A percentile compares a stretch with the other conserved stretches of the same genome.
phyloP scores from a whole-genome alignment of 352 stramenopile genomes.

The Phytophthora constricta region DNA sequence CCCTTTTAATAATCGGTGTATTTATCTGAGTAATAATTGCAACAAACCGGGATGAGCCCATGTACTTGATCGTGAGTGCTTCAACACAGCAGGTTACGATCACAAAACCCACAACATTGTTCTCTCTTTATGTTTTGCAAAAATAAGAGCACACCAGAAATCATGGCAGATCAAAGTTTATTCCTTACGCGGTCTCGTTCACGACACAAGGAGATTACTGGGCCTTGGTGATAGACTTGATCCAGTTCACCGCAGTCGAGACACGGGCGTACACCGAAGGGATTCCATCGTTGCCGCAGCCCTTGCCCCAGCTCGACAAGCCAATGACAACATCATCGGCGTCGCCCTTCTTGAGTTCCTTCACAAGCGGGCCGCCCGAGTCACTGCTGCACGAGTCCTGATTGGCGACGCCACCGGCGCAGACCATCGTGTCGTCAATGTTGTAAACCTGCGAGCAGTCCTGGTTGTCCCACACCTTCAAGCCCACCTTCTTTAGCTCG shows the following conservation, averaged over 20 bases:
- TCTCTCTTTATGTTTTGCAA: too few species aligned
- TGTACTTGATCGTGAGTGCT: too few species aligned
- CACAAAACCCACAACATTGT: too few species aligned
- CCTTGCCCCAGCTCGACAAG: slow-evolving; percentile 52
- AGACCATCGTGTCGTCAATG: slow-evolving; percentile 46
- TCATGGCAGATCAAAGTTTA: too few species aligned
- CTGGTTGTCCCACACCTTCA: slow-evolving; percentile 33
- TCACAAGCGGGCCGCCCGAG: slow-evolving; percentile 48
- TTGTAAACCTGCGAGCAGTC: slow-evolving; percentile 27
- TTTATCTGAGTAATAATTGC: too few species aligned
- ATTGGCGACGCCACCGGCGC: slow-evolving; percentile 33
- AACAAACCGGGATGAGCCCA: too few species aligned
- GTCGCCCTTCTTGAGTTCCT: slow-evolving; percentile 6
- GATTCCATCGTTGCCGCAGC: slow-evolving; percentile 39
- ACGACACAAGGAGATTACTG: slow-evolving; percentile 1
- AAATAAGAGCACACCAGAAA: too few species aligned
- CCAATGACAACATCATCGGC: slow-evolving; percentile 34
- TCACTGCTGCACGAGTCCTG: slow-evolving; percentile 43
- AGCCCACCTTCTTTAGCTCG: slow-evolving; percentile 35
- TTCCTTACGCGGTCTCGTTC: too few species aligned
- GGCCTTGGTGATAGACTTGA: slow-evolving; percentile 7
- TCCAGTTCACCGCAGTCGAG: slow-evolving; percentile 38
- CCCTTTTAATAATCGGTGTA: too few species aligned
- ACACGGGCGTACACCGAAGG: slow-evolving; percentile 55
- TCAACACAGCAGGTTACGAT: too few species aligned